A percentile compares a stretch with the other conserved stretches of the same genome.
Evolutionary conservation across 768 basidiomycete genomes (phyloP).

Genomic region (Baorangia bicolor): DNA sequence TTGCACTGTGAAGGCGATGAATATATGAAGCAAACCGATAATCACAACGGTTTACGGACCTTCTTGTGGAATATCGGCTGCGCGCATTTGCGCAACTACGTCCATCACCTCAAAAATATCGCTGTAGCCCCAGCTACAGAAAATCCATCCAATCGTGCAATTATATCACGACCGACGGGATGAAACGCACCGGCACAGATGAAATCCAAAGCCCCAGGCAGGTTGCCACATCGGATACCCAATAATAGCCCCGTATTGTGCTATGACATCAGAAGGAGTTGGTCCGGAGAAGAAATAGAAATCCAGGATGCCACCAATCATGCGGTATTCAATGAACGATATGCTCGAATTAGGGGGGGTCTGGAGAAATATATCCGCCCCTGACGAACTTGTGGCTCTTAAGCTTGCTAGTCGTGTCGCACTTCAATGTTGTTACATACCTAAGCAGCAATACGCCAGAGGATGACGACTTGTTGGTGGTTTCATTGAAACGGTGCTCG

Average conservation of each 20-base stretch:
- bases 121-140: slow-evolving; percentile 42
- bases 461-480: slow-evolving; percentile 48
- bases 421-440: slow-evolving; percentile 30
- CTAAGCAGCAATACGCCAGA: slow-evolving; percentile 76
- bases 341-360: slow-evolving; percentile 53
- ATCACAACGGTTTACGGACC: slow-evolving; percentile 33
- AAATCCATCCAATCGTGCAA: background rate
- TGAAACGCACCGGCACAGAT: slow-evolving; percentile 54
- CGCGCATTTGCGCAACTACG: slow-evolving; percentile 56
- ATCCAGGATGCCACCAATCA: slow-evolving; percentile 72
- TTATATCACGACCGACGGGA: background rate
- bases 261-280: slow-evolving; percentile 50
- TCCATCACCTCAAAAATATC: slow-evolving; percentile 53
- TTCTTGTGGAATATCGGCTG: slow-evolving; percentile 71
- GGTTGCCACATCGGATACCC: slow-evolving; percentile 71
- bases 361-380: slow-evolving; percentile 64
- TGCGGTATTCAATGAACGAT: slow-evolving; percentile 67
- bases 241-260: slow-evolving; percentile 64
- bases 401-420: background rate
- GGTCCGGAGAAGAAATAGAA: slow-evolving; percentile 73
- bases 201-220: slow-evolving; percentile 74
- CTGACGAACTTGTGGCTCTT: slow-evolving; percentile 48
- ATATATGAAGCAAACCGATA: background rate
- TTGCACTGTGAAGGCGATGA: slow-evolving; percentile 44
- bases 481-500: slow-evolving; percentile 61